Evolutionary conservation across 2,329 filamentous ascomycete genomes (phyloP), one percentile per base, ranked within the genome.

Genomic region (Paramyrothecium sp.): DNA sequence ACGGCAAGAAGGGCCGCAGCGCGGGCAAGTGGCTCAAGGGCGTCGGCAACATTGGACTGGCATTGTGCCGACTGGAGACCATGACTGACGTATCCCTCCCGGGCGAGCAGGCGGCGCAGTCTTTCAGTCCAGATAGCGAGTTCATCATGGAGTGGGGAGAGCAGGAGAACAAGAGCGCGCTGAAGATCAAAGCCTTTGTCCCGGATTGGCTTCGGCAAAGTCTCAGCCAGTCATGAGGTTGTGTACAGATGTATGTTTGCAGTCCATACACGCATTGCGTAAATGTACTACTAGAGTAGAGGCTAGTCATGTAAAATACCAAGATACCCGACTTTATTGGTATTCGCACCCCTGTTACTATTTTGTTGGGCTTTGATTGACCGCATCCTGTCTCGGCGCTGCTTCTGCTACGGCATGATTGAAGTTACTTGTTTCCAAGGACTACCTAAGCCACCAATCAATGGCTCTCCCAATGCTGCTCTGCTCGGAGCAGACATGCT

Each of bases 31-130:
- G 91, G 78, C 79, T 98, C 54, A 79, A 78, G 33, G 89, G 90
- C 0, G 79, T 94, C 16, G 94, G 93, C 1, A 96, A 97, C 69
- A 75, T 98, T 30, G 95, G 95, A 1, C 78, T 99, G 54, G 94
- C 88, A 2, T 75, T 97, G 63, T 97, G 94, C 70, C 86, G 94
- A 23, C 75, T 98, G 64, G 92, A 96, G 76, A 88, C 89, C 69
- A 97, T 97, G 93, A 96, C 91, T 5, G 89, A 92, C 68, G 77
- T 95, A 51, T 78, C 79, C 34, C 76, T 95, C 55, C 89, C 89
- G 2, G 89, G 87, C 5, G 84, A 85, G 56, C 86, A 89, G 61
- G 82, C 83, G 0, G 82, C 83, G 5, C 86, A 87, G 1, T 83
- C 82, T 19, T 91, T 81, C 69, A 84, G 77, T 58, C 80, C 83